Evolutionary conservation across 2,329 filamentous ascomycete genomes (phyloP).

Genomic region (Hypomyces perniciosus): DNA sequence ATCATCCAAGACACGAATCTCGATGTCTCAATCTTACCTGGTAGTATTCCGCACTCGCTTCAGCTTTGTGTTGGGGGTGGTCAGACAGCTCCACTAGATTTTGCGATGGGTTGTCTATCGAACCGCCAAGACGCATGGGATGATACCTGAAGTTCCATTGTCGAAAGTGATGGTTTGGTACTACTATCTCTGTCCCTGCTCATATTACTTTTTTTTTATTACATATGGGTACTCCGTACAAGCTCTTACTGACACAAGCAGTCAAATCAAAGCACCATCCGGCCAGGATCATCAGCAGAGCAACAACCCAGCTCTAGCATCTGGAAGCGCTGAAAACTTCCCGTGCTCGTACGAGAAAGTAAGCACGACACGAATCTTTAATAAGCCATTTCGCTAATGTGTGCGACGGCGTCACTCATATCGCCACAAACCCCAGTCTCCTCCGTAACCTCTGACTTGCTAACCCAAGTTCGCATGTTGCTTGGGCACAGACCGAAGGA

Average conservation of each 20-base stretch:
- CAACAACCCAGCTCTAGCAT: too few relatives aligned
- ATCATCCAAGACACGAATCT: background rate
- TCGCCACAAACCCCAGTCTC: background rate
- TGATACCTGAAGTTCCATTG: background rate
- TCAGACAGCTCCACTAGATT: background rate
- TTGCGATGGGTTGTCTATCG: background rate
- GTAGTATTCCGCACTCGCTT: background rate
- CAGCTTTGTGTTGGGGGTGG: too few relatives aligned
- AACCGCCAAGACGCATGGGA: background rate
- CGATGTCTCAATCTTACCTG: background rate
- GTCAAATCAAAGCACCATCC: too few relatives aligned
- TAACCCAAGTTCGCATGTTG: background rate
- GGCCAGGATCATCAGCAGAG: background rate
- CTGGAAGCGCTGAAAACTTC: background rate
- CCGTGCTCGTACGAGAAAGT: background rate
- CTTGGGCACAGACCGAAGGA: background rate
- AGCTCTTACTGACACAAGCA: too few relatives aligned
- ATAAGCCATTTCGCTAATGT: background rate
- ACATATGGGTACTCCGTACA: background rate
- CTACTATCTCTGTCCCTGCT: background rate
- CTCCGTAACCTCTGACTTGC: background rate
- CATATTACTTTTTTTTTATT: background rate
- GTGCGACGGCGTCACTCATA: background rate
- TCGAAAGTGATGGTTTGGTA: too few relatives aligned
- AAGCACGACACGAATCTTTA: background rate